Conservation (phyloP, 2,329 filamentous ascomycete species). For the Cryphonectria naterciae region DNA sequence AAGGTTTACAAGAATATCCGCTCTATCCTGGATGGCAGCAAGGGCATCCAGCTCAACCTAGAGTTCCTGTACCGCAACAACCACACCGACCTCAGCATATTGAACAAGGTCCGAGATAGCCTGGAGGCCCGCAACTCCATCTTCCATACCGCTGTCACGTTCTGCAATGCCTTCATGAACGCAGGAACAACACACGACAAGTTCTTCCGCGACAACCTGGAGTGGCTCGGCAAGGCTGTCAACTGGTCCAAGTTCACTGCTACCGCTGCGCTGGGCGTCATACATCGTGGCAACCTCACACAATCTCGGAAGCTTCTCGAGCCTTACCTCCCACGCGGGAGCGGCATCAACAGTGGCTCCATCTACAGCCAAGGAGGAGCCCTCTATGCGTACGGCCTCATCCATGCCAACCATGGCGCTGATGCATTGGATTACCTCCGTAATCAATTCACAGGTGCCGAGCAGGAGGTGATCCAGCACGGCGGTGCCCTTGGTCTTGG, state of each 20-base stretch:
- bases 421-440: slow-evolving; percentile 83
- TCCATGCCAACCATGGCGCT: slow-evolving; percentile 96
- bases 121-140: slow-evolving; percentile 94
- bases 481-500: slow-evolving; percentile 93
- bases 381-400: slow-evolving; percentile 91
- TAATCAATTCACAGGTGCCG: slow-evolving; percentile 72
- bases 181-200: slow-evolving; percentile 97
- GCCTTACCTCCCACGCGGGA: slow-evolving; percentile 85
- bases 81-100: slow-evolving; percentile 84
- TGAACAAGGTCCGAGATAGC: slow-evolving; percentile 96
- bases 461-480: slow-evolving; percentile 94
- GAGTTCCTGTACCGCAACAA: slow-evolving; percentile 98
- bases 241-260: slow-evolving; percentile 99
- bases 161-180: slow-evolving; percentile 99
- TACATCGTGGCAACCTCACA: slow-evolving; percentile 91
- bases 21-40: slow-evolving; percentile 80
- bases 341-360: slow-evolving; percentile 76
- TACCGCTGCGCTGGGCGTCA: slow-evolving; percentile 92
- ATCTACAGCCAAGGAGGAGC: slow-evolving; percentile 96
- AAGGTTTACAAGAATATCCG: slow-evolving; percentile 67
- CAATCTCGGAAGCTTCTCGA: slow-evolving; percentile 93
- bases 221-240: slow-evolving; percentile 97
- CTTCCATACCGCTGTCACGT: slow-evolving; percentile 95
- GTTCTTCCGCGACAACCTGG: slow-evolving; percentile 96
- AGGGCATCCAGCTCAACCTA: slow-evolving; percentile 91